These are phyloP conservation scores for Capronia americana DNA, from an alignment of 2,329 filamentous ascomycete genomes.

Conservation along the genomic window DNA sequence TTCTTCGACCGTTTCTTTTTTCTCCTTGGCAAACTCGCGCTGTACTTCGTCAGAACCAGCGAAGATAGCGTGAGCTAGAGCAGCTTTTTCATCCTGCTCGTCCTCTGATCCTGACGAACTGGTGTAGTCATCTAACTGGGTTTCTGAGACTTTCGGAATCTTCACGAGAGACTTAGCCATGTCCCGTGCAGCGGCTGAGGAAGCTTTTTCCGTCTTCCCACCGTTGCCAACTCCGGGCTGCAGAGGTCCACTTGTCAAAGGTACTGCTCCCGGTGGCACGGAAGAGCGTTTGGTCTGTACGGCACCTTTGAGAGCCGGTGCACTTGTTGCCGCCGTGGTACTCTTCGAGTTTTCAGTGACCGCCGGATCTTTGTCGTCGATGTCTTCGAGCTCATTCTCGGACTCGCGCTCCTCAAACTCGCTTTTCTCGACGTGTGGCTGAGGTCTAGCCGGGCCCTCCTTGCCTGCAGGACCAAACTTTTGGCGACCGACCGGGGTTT, in stretches of 20 bases:
- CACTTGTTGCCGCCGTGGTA: background rate
- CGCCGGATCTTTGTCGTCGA: conserved; percentile 39
- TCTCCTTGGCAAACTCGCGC: conserved; percentile 80
- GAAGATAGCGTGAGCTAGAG: conserved; percentile 83
- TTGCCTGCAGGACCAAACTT: conserved; percentile 44
- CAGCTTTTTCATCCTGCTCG: conserved; percentile 51
- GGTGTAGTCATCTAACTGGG: conserved; percentile 31
- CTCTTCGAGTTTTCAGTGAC: conserved; percentile 14
- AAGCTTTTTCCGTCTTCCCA: background rate
- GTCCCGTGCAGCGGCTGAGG: background rate
- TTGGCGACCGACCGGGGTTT: conserved; percentile 69
- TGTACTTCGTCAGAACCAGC: conserved; percentile 71
- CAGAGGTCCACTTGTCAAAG: background rate
- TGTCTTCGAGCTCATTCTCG: conserved; percentile 50
- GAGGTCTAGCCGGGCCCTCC: conserved; percentile 42
- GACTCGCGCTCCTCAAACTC: conserved; percentile 69
- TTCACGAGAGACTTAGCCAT: conserved; percentile 26
- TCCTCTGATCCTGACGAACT: conserved; percentile 47
- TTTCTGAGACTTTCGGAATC: conserved; percentile 33
- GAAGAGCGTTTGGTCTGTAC: background rate
- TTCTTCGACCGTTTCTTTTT: conserved; percentile 71
- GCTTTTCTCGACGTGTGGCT: conserved; percentile 47
- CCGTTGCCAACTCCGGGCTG: background rate
- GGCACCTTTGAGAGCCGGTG: background rate
- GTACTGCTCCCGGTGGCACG: background rate